phyloP scores from a whole-genome alignment of 2,329 filamentous ascomycete genomes.

The Hypocrella siamensis region DNA sequence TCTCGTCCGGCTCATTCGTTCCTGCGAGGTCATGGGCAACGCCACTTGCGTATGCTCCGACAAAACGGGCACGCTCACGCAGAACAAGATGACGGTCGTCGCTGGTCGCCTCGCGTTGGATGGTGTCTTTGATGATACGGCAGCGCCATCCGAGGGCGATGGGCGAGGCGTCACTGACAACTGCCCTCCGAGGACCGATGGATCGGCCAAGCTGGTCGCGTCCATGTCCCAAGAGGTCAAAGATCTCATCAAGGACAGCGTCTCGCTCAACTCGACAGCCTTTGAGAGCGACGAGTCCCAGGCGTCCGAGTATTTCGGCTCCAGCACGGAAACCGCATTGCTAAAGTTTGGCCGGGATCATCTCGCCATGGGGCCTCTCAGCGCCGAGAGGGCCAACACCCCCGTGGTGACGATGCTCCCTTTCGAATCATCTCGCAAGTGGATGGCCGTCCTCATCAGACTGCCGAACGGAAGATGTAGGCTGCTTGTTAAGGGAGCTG shows the following conservation, averaged over 20 bases:
- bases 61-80: constrained; percentile 50
- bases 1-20: constrained; percentile 40
- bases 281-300: constrained; percentile 29
- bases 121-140: constrained; percentile 19
- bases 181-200: constrained; percentile 12
- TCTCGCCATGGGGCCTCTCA: constrained; percentile 27
- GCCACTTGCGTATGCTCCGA: constrained; percentile 49
- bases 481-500: constrained; percentile 40
- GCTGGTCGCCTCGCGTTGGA: constrained; percentile 34
- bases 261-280: constrained; percentile 34
- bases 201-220: constrained; percentile 13
- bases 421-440: constrained; percentile 38
- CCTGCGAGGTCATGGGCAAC: constrained; percentile 50
- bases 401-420: constrained; percentile 32
- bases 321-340: constrained; percentile 38
- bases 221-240: constrained; percentile 18
- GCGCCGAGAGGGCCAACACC: constrained; percentile 29
- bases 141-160: no score
- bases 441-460: constrained; percentile 38
- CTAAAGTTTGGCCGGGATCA: constrained; percentile 33
- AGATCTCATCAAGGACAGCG: constrained; percentile 20
- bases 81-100: constrained; percentile 48
- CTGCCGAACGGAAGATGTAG: constrained; percentile 29
- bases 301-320: constrained; percentile 29
- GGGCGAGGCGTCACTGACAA: no score